Percentiles rank a stretch among this genome's conserved stretches.
phyloP scores from a whole-genome alignment of 805 yeast species.

The Saccharomycopsis fermentans region DNA sequence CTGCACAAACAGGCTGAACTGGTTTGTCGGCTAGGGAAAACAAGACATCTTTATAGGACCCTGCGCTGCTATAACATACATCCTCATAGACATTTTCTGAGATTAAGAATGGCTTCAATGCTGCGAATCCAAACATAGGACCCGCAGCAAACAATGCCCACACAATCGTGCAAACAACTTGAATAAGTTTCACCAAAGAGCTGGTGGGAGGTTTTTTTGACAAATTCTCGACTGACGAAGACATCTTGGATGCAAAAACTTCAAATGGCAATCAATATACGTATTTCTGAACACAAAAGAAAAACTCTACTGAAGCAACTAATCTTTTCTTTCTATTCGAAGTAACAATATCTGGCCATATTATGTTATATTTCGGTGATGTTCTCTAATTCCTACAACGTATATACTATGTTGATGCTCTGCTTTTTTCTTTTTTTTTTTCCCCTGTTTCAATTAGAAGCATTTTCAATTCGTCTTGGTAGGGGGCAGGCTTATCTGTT shows the following conservation, averaged over 20 bases:
- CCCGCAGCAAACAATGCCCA: slow-evolving; percentile 95
- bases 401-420: not conserved
- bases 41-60: not conserved
- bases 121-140: slow-evolving; percentile 94
- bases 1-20: slow-evolving; percentile 38
- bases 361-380: too few species aligned
- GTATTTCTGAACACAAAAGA: too few species aligned
- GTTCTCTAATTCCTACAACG: not conserved
- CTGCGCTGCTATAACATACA: slow-evolving; percentile 33
- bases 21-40: not conserved
- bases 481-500: not conserved
- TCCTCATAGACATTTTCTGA: slow-evolving; percentile 66
- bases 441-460: not conserved
- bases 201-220: slow-evolving; percentile 7
- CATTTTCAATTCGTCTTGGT: not conserved
- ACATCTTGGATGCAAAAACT: not conserved
- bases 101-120: slow-evolving; percentile 74
- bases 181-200: slow-evolving; percentile 27
- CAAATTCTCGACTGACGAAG: not conserved
- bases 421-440: not conserved
- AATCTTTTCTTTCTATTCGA: too few species aligned
- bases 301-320: too few species aligned
- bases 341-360: too few species aligned
- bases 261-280: too few species aligned
- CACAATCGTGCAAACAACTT: slow-evolving; percentile 60